phyloP scores from a whole-genome alignment of 1,284 basidiomycete species.

The Ceratobasidium sp. region DNA sequence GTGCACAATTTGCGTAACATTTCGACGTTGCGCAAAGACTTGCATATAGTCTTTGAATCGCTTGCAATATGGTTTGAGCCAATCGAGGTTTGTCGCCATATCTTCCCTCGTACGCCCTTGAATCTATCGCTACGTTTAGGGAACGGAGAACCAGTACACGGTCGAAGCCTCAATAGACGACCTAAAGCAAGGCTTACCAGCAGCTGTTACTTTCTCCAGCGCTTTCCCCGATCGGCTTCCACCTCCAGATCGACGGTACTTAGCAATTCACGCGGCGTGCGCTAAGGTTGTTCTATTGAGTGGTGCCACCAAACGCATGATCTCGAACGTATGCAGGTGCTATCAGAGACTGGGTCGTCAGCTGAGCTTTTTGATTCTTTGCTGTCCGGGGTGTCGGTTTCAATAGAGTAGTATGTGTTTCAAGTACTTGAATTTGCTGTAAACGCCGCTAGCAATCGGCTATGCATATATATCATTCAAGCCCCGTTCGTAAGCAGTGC shows the following conservation, averaged over 20 bases:
- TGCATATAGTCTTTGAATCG: no score
- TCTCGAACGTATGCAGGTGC: slow-evolving; percentile 52
- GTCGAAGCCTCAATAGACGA: no score
- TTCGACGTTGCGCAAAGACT: slow-evolving; percentile 50
- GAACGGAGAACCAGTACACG: slow-evolving; percentile 4
- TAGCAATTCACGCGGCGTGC: slow-evolving; percentile 55
- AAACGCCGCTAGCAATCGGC: no score
- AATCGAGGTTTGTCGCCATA: slow-evolving; percentile 42
- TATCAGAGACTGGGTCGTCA: slow-evolving; percentile 51
- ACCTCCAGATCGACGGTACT: slow-evolving; percentile 40
- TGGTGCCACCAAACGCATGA: slow-evolving; percentile 54
- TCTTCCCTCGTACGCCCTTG: neutral
- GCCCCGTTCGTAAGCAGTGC: no score
- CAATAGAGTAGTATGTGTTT: no score
- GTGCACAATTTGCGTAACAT: slow-evolving; percentile 53
- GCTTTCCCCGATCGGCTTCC: no score
- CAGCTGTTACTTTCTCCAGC: no score
- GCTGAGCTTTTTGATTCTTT: slow-evolving; percentile 52
- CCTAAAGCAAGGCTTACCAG: no score
- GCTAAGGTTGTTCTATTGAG: slow-evolving; percentile 56
- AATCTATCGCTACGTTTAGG: neutral
- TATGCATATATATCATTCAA: no score
- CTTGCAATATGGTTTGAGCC: slow-evolving; percentile 52
- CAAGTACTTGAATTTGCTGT: no score
- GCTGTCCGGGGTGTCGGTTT: no score